Percentiles rank a stretch among this genome's conserved stretches.
Conservation (phyloP, 169 alveolate species). For the Perkinsus olseni region DNA sequence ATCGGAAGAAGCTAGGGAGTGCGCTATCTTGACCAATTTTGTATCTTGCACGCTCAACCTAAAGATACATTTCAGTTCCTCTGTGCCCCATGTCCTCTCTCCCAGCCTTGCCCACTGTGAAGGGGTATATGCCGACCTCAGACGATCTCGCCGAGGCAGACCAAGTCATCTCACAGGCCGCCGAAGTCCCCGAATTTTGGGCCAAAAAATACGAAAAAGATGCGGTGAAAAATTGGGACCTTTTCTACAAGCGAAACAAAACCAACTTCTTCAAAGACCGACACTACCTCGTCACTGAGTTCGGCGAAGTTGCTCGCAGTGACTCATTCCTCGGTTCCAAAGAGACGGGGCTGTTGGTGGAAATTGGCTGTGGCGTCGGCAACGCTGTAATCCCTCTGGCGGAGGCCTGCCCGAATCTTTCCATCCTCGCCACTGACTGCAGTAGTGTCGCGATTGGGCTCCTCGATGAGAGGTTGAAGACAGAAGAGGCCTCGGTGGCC, state of each 20-base stretch:
- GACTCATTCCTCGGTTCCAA: not conserved
- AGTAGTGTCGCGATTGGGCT: not conserved
- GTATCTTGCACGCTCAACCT: not conserved
- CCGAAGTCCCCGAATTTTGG: not conserved
- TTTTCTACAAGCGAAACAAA: slow-evolving; percentile 75
- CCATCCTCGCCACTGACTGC: not conserved
- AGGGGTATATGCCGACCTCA: not conserved
- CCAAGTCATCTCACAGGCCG: not conserved
- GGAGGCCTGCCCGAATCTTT: slow-evolving; percentile 15
- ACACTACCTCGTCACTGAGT: slow-evolving; percentile 72
- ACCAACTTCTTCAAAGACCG: slow-evolving; percentile 79
- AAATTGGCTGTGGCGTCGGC: slow-evolving; percentile 93
- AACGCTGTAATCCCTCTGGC: slow-evolving; percentile 77
- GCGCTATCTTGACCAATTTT: not conserved
- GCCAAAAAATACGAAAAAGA: slow-evolving; percentile 47
- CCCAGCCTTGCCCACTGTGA: not conserved
- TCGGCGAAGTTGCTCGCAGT: slow-evolving; percentile 46
- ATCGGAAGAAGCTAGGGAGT: not conserved
- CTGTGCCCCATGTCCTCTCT: not conserved
- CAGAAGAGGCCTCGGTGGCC: not conserved
- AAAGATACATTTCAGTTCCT: not conserved
- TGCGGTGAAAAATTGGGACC: slow-evolving; percentile 74
- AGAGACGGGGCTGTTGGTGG: slow-evolving; percentile 42
- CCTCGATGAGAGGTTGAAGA: not conserved
- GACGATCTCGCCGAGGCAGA: not conserved